Conservation (phyloP, 129 eudicot genomes). For the Arctium lappa region DNA sequence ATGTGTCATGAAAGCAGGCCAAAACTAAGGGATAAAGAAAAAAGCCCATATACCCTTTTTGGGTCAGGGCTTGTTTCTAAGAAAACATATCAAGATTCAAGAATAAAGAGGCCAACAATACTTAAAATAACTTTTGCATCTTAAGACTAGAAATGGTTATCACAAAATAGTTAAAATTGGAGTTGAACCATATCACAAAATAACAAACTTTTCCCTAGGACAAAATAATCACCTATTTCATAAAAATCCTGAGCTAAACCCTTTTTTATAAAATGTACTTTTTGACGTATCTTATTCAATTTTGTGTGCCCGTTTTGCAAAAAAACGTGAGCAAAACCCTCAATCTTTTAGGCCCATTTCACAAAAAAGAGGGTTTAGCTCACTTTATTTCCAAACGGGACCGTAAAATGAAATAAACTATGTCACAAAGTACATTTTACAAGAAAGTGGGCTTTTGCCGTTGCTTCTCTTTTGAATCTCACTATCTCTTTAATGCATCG, state of each 20-base stretch:
- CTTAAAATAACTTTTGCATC: background rate
- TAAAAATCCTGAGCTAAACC: no score
- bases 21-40: background rate
- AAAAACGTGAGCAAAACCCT: background rate
- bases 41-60: background rate
- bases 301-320: no score
- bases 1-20: conserved; percentile 9
- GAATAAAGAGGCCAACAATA: background rate
- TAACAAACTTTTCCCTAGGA: no score
- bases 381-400: background rate
- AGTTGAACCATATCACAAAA: no score
- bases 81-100: background rate
- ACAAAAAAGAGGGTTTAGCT: no score
- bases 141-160: background rate
- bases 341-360: background rate
- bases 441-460: background rate
- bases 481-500: conserved; percentile 5
- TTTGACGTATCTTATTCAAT: background rate
- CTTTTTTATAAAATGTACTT: background rate
- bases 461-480: background rate
- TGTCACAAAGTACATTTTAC: background rate
- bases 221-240: no score
- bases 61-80: background rate
- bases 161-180: background rate
- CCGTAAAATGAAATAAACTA: background rate